Evolutionary conservation across 2,329 filamentous ascomycete genomes (phyloP).

Genomic region (Pestalotiopsis sp.): DNA sequence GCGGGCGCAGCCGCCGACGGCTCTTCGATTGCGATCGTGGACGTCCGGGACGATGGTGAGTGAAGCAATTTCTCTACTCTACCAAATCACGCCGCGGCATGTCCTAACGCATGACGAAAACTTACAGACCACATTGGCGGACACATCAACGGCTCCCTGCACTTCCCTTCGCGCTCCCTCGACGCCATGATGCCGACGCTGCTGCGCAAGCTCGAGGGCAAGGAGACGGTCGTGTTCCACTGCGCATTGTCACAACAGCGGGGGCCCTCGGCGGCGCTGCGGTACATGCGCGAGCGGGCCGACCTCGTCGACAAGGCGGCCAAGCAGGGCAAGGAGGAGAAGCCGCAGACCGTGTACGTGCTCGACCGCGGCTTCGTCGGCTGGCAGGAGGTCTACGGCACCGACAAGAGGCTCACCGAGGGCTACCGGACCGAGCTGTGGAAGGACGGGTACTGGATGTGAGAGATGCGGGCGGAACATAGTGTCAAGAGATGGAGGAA

Average conservation of each 20-base stretch:
- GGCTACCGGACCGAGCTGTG: constrained; percentile 85
- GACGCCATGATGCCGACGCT: constrained; percentile 81
- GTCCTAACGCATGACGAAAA: not conserved
- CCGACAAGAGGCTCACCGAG: constrained; percentile 80
- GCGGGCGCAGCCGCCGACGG: constrained; percentile 28
- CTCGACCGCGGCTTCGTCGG: constrained; percentile 82
- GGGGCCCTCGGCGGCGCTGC: constrained; percentile 80
- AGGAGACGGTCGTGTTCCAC: constrained; percentile 89
- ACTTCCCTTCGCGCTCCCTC: constrained; percentile 74
- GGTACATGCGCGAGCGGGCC: constrained; percentile 75
- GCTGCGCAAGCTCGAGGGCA: constrained; percentile 74
- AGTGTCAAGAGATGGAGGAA: not conserved
- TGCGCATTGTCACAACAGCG: constrained; percentile 91
- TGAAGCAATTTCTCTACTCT: constrained; percentile 8
- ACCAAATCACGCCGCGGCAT: not conserved
- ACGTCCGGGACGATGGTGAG: constrained; percentile 83
- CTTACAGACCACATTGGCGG: constrained; percentile 81
- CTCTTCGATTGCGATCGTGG: constrained; percentile 67
- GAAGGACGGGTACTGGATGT: constrained; percentile 56
- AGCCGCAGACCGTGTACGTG: constrained; percentile 74
- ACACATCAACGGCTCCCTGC: constrained; percentile 77
- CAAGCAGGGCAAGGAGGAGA: constrained; percentile 23
- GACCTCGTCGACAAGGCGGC: constrained; percentile 33
- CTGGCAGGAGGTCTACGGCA: constrained; percentile 86
- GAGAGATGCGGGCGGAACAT: not conserved